Conservation (phyloP, 192 early-diverging fungal species). For the Backusella parvicylindrica region DNA sequence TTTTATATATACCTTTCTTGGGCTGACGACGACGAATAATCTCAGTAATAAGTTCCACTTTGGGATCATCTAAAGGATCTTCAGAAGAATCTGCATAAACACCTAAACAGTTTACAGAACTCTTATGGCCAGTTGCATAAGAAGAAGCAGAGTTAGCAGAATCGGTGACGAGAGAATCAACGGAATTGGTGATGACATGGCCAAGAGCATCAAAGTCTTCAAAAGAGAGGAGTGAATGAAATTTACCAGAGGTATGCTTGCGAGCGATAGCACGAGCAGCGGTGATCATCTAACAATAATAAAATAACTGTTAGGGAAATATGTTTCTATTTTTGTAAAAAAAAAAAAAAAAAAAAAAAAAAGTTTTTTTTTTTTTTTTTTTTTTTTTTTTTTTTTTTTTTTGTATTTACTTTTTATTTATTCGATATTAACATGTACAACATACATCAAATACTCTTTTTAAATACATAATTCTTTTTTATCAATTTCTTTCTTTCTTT, state of each 20-base stretch:
- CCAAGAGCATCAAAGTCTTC: slow-evolving; percentile 51
- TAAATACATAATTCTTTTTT: too few species aligned
- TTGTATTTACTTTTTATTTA: too few species aligned
- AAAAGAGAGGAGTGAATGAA: slow-evolving; percentile 36
- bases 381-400: background rate
- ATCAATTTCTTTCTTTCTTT: background rate
- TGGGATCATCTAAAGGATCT: slow-evolving; percentile 59
- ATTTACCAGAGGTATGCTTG: slow-evolving; percentile 57
- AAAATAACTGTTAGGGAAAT: too few species aligned
- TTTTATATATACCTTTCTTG: slow-evolving; percentile 38
- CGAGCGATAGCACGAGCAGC: slow-evolving; percentile 58
- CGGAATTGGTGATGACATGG: slow-evolving; percentile 56
- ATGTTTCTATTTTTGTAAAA: too few species aligned
- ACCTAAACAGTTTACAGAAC: slow-evolving; percentile 50
- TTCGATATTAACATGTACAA: too few species aligned
- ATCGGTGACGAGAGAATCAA: slow-evolving; percentile 63
- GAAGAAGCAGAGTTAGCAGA: slow-evolving; percentile 68
- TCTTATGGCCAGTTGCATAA: slow-evolving; percentile 63
- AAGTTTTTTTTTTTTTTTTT: too few species aligned
- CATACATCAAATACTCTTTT: too few species aligned
- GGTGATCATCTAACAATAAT: slow-evolving; percentile 49
- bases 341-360: too few species aligned
- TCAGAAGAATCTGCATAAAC: slow-evolving; percentile 61
- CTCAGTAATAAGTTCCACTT: slow-evolving; percentile 58
- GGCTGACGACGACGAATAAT: slow-evolving; percentile 55